Evolutionary conservation across 1,139 yeast genomes (phyloP).

Genomic region (Magnusiomyces tetraspermus): DNA sequence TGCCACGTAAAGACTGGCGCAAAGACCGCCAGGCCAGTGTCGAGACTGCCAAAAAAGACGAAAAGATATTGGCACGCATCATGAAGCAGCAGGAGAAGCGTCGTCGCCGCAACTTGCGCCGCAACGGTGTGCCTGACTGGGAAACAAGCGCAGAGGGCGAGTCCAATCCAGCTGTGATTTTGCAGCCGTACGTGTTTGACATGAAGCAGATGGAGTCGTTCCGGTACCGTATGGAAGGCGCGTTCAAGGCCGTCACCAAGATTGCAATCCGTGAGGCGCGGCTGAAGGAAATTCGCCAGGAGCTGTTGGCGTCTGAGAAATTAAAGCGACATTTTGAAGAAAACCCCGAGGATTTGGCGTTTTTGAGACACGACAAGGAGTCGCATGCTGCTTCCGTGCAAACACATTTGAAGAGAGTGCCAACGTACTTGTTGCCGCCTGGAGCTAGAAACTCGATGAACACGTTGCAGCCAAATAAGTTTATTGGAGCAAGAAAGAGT

Average conservation of each 20-base stretch:
- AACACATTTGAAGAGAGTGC: conserved; percentile 80
- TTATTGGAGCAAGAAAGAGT: conserved; percentile 64
- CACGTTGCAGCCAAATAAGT: conserved; percentile 44
- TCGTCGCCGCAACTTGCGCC: conserved; percentile 45
- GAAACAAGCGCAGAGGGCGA: conserved; percentile 14
- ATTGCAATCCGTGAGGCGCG: conserved; percentile 91
- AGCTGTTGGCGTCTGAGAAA: conserved; percentile 78
- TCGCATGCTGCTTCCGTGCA: conserved; percentile 77
- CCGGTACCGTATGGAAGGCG: conserved; percentile 95
- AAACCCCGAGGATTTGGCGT: conserved; percentile 88
- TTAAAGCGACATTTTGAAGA: conserved; percentile 93
- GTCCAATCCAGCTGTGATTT: conserved; percentile 29
- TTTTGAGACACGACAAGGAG: conserved; percentile 86
- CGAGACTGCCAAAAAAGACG: conserved; percentile 69
- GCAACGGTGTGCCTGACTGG: conserved; percentile 12
- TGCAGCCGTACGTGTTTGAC: conserved; percentile 78
- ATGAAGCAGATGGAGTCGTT: conserved; percentile 90
- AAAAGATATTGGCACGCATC: conserved; percentile 68
- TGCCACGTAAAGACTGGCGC: conserved; percentile 74
- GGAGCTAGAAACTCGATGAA: conserved; percentile 43
- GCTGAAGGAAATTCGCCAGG: conserved; percentile 78
- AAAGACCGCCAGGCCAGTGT: conserved; percentile 63
- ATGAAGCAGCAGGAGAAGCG: conserved; percentile 65
- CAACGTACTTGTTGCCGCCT: conserved; percentile 82
- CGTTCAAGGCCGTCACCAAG: conserved; percentile 87